A percentile compares a stretch with the other conserved stretches of the same genome.
phyloP scores from a whole-genome alignment of 345 rosid genomes.

The Hirschfeldia incana region DNA sequence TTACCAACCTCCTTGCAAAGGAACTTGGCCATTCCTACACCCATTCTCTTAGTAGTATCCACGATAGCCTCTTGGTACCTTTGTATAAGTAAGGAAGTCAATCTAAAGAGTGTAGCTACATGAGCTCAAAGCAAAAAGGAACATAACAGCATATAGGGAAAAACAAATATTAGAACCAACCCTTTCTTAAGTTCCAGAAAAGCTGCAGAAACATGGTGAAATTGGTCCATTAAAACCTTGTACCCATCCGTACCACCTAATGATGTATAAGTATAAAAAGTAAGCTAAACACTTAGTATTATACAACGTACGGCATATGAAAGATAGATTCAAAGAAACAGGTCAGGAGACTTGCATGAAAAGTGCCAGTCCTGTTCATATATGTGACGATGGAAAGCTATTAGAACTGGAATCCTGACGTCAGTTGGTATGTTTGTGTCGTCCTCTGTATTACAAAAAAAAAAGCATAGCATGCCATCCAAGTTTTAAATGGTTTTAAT shows the following conservation, averaged over 20 bases:
- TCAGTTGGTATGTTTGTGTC: background rate
- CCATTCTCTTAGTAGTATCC: background rate
- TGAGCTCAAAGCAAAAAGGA: background rate
- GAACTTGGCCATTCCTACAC: conserved; percentile 4
- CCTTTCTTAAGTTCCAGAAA: background rate
- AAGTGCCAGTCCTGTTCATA: background rate
- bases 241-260: background rate
- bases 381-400: background rate
- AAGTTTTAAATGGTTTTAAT: background rate
- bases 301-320: too few species aligned
- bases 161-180: background rate
- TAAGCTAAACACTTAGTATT: background rate
- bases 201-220: background rate
- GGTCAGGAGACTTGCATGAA: background rate
- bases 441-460: background rate
- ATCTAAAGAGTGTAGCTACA: background rate
- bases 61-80: background rate
- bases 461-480: background rate
- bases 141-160: background rate
- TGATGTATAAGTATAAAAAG: background rate
- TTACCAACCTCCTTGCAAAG: background rate
- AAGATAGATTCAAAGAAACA: background rate
- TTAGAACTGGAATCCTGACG: background rate
- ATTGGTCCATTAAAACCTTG: background rate
- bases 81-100: background rate